Evolutionary conservation across 2,329 filamentous ascomycete genomes (phyloP).

Genomic region (Pseudopithomyces maydicus): DNA sequence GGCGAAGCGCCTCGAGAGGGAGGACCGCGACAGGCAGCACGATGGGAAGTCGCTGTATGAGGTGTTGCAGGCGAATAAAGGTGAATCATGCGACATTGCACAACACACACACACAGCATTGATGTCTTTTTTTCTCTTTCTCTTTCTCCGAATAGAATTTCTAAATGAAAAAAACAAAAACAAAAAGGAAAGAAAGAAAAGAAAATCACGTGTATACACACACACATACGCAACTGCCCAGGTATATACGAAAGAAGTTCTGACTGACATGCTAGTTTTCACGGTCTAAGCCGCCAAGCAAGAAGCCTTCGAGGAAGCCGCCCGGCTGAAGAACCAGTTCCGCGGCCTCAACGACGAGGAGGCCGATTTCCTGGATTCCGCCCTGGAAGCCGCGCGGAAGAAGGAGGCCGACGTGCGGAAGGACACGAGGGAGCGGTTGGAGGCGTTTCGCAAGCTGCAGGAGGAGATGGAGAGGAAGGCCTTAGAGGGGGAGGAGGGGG

Average conservation of each 20-base stretch:
- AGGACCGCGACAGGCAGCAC: constrained; percentile 55
- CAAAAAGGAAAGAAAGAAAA: too few species aligned
- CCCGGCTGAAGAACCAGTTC: constrained; percentile 76
- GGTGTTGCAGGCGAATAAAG: constrained; percentile 81
- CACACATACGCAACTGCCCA: too few species aligned
- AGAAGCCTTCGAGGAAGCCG: constrained; percentile 77
- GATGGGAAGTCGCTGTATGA: constrained; percentile 72
- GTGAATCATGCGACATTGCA: constrained; percentile 47
- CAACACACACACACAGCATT: too few species aligned
- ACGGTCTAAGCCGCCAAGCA: constrained; percentile 70
- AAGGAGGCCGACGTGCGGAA: constrained; percentile 62
- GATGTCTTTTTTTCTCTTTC: too few species aligned
- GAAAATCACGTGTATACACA: too few species aligned
- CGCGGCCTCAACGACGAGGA: constrained; percentile 79
- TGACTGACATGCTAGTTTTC: constrained; percentile 40
- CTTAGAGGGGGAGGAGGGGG: constrained; percentile 37
- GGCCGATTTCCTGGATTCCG: constrained; percentile 70
- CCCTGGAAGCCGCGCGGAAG: constrained; percentile 61
- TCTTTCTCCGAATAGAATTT: too few species aligned
- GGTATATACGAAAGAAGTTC: too few species aligned
- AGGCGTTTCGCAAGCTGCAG: constrained; percentile 63
- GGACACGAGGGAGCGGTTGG: constrained; percentile 64
- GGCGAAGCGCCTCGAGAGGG: constrained; percentile 60
- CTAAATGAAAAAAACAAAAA: too few species aligned
- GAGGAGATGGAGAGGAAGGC: constrained; percentile 62